These are phyloP conservation scores for Aspergillus glaucus DNA, from an alignment of 2,329 filamentous ascomycete species.

Conservation along the genomic window DNA sequence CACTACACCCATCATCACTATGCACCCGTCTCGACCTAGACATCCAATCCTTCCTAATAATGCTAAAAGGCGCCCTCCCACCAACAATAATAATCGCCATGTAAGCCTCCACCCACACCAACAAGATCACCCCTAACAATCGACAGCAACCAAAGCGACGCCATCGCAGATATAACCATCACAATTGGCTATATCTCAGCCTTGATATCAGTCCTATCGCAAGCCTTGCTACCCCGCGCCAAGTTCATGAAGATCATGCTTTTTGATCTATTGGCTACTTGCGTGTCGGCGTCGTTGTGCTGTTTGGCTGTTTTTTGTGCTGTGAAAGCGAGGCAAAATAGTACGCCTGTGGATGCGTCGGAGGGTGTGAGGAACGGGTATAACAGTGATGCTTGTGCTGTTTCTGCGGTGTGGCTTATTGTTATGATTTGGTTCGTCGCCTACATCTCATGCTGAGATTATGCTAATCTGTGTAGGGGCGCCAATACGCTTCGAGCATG, in stretches of 20 bases:
- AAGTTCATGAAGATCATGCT: constrained; percentile 65
- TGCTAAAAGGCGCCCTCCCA: constrained; percentile 49
- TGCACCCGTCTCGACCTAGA: constrained; percentile 22
- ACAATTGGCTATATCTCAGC: constrained; percentile 54
- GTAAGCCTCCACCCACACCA: constrained; percentile 38
- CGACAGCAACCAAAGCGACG: constrained; percentile 45
- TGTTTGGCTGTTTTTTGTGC: constrained; percentile 60
- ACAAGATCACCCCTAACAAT: background rate
- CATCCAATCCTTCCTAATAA: constrained; percentile 19
- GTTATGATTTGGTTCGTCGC: constrained; percentile 54
- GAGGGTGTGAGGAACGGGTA: constrained; percentile 41
- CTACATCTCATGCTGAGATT: background rate
- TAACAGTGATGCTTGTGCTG: constrained; percentile 63
- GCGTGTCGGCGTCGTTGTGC: constrained; percentile 53
- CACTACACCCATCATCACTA: constrained; percentile 13
- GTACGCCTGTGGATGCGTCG: constrained; percentile 29
- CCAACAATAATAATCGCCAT: constrained; percentile 52
- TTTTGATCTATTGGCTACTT: constrained; percentile 51
- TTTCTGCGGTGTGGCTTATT: constrained; percentile 64
- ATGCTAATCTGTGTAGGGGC: constrained; percentile 22
- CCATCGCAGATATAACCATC: constrained; percentile 40
- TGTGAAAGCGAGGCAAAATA: constrained; percentile 59
- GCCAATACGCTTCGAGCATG: constrained; percentile 60
- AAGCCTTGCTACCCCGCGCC: constrained; percentile 61
- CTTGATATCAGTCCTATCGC: constrained; percentile 57